Evolutionary conservation across 1,284 basidiomycete genomes (phyloP), one percentile per base, ranked within the genome.

Genomic region (Trichosporon coremiiforme): DNA sequence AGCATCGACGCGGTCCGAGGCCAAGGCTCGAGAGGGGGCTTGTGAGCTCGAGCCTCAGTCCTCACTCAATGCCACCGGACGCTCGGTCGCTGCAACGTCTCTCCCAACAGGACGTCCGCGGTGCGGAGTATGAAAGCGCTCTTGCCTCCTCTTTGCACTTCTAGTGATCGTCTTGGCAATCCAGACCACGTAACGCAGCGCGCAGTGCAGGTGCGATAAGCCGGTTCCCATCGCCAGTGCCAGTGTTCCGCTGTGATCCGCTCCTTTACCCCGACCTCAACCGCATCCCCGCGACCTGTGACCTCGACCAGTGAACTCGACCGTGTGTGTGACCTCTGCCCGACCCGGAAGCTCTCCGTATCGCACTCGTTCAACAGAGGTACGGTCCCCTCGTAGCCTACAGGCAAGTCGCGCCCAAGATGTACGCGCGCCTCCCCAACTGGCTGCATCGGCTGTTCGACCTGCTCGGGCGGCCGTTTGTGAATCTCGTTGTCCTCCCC

Each of bases 371-470:
- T 53, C 22, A 10, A 8, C 22, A 22, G 17, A 53, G 50, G n/a
- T n/a, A 53, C 22, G 50, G 50, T 45, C 41, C 41, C 50, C 50
- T 20, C 36, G 3, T 10, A 35, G 33, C 22, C 50, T 53, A 6
- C 20, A 10, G 50, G 50, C 50, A 4, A 53, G 20, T 4, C 4
- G 7, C 50, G 20, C 17, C 50, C 53, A 57, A 33, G 31, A 62
- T 62, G 57, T 62, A 62, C 57, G 57, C 57, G 15, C 57, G 57
- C 57, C 57, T 62, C 31, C 57, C 57, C 31, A 62, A 62, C 57
- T 62, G 57, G 57, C 62, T 68, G 22, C 67, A 68, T 63, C 22
- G 33, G 17, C 47, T 64, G 41, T 15, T 68, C 22, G 67, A 68
- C 67, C 15, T 57, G 13, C 45, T 64, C 20, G 67, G 38, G 41